Evolutionary conservation across 805 yeast species (phyloP), one percentile per base, ranked within the genome.

Genomic region (Candida fluviatilis): DNA sequence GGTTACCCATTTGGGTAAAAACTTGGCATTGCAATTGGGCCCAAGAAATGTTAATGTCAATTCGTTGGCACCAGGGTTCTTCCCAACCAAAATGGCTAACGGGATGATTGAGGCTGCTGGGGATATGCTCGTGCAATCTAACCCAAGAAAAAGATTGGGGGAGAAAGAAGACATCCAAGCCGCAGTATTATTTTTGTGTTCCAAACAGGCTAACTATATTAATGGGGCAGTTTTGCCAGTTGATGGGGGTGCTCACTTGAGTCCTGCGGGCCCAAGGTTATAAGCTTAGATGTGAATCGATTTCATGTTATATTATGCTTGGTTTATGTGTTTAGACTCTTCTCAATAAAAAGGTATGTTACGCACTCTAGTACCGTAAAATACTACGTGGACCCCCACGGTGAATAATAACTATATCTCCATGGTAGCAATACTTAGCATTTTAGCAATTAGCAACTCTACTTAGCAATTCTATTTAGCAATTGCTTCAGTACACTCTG

Each of bases 51-150:
- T 83, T 50, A 82, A 78, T 34, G 88, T 82, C 40, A 83, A 84
- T 60, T 64, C 78, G 10, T 57, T 83, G 45, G 87, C 88, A 5
- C 90, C 90, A 0, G 91, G 91, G 0, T 84, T 81, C 55, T 80
- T 83, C 72, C 85, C 85, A 15, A 71, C 83, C 14, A 83, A 80
- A 58, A 82, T 83, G 89, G 71, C 87, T 29, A 70, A 76, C 42
- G 90, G 87, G 0, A 47, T 83, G 34, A 62, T 84, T 34, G 73
- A 66, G 27, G 63, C 58, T 37, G 64, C 74, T 16, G 80, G 79
- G 11, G 78, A 73, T 11, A 21, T 52, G 1, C 63, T 80, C 68
- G 48, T 46, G 11, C 67, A 60, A 21, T 42, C 54, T 19, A 84
- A 82, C 60, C 90, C 90, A 12, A 66, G 80, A 49, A 64, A 68